Conservation (phyloP, 1,284 basidiomycete species). For the Sphaerobolus stellatus region DNA sequence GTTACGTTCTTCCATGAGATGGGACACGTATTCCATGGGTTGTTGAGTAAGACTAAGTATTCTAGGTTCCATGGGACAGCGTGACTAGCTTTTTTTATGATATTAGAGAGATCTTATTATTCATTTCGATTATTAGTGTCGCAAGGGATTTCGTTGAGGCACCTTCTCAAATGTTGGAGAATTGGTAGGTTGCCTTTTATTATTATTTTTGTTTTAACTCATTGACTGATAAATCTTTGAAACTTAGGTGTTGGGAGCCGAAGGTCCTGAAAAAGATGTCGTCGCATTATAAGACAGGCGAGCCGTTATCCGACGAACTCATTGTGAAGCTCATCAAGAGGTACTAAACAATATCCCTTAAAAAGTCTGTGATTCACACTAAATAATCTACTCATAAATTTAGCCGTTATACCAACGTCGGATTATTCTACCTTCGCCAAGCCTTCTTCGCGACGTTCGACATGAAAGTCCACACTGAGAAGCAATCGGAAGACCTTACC, state of each 20-base stretch:
- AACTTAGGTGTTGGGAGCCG: conserved; percentile 79
- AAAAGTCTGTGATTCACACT: not conserved
- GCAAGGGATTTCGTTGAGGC: conserved; percentile 85
- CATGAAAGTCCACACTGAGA: conserved; percentile 70
- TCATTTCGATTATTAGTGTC: conserved; percentile 42
- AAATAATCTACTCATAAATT: conserved; percentile 4
- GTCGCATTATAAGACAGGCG: conserved; percentile 72
- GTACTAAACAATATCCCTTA: conserved; percentile 39
- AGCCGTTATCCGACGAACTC: conserved; percentile 70
- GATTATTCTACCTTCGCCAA: conserved; percentile 77
- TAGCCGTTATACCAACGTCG: conserved; percentile 81
- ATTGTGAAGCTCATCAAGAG: conserved; percentile 79
- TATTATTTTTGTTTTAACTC: not conserved
- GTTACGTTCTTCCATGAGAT: conserved; percentile 83
- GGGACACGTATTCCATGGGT: conserved; percentile 85
- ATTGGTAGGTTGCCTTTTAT: conserved; percentile 54
- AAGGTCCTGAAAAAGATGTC: conserved; percentile 74
- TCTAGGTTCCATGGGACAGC: conserved; percentile 77
- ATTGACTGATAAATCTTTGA: conserved; percentile 8
- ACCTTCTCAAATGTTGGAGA: conserved; percentile 88
- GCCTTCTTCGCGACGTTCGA: conserved; percentile 82
- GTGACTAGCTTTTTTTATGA: conserved; percentile 30
- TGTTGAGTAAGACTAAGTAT: conserved; percentile 72
- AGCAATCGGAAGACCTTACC: conserved; percentile 70
- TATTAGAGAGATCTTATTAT: not conserved